phyloP scores from a whole-genome alignment of 2,329 filamentous ascomycete genomes.

The Sclerotinia trifoliorum region DNA sequence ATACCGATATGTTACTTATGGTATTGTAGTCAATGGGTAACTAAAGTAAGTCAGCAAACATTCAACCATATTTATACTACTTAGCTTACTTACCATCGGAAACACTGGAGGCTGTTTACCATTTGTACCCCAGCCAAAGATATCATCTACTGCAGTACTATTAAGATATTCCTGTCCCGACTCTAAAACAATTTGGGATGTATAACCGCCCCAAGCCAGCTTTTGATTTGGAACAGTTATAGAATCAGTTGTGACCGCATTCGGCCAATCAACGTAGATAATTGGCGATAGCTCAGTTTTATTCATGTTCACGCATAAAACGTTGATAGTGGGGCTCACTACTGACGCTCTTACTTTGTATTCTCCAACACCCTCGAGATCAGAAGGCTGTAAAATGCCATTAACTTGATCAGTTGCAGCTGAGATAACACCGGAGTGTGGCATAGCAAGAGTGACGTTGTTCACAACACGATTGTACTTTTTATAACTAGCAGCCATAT shows the following conservation, averaged over 20 bases:
- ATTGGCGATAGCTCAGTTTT: slow-evolving; percentile 59
- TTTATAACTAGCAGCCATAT: slow-evolving; percentile 53
- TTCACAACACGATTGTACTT: slow-evolving; percentile 61
- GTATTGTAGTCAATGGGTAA: slow-evolving; percentile 65
- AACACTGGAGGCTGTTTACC: slow-evolving; percentile 54
- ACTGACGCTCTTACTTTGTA: slow-evolving; percentile 68
- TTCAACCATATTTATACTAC: not conserved
- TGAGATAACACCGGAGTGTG: slow-evolving; percentile 64
- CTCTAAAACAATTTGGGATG: slow-evolving; percentile 41
- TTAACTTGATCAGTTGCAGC: slow-evolving; percentile 63
- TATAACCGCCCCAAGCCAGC: slow-evolving; percentile 43
- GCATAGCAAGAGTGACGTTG: slow-evolving; percentile 75
- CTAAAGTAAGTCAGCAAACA: slow-evolving; percentile 36
- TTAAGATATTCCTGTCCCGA: slow-evolving; percentile 49
- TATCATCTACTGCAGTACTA: slow-evolving; percentile 61
- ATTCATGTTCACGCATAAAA: slow-evolving; percentile 68
- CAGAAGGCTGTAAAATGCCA: slow-evolving; percentile 66
- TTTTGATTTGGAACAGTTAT: slow-evolving; percentile 42
- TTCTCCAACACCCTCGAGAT: slow-evolving; percentile 63
- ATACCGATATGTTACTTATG: slow-evolving; percentile 54
- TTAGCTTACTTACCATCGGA: slow-evolving; percentile 40
- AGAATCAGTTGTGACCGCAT: slow-evolving; percentile 38
- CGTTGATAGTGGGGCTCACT: slow-evolving; percentile 68
- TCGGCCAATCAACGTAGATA: slow-evolving; percentile 61
- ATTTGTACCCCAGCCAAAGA: slow-evolving; percentile 65